A percentile compares a stretch with the other conserved stretches of the same genome.
Evolutionary conservation across 2,329 filamentous ascomycete species (phyloP).

Genomic region (Beauveria sp.): DNA sequence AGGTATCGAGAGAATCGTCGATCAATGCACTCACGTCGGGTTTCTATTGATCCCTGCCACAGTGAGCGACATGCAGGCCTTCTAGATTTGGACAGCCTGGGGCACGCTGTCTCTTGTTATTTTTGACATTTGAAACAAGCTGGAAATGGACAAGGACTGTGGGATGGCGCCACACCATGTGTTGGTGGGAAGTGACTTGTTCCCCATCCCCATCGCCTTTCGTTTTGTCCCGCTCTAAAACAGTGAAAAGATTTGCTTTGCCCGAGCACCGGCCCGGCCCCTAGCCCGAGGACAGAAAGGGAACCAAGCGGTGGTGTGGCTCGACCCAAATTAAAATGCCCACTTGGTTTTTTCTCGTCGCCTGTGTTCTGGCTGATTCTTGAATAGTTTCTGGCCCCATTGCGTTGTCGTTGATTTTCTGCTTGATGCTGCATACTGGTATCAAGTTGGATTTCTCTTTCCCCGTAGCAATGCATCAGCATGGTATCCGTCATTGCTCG

Average conservation of each 20-base stretch:
- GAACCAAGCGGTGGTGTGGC: background rate
- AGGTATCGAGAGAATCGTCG: too few relatives aligned
- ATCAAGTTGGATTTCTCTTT: background rate
- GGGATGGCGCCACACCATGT: background rate
- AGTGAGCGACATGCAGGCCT: background rate
- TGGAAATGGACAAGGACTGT: constrained; percentile 3
- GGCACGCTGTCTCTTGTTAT: background rate
- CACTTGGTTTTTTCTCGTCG: background rate
- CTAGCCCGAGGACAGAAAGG: background rate
- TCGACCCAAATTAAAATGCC: background rate
- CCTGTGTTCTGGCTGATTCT: background rate
- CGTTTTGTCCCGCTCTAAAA: too few relatives aligned
- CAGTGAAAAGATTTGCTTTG: background rate
- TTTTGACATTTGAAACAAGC: constrained; percentile 4
- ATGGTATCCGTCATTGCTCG: background rate
- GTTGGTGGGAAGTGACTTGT: background rate
- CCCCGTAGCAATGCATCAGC: background rate
- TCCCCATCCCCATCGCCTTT: background rate
- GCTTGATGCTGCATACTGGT: background rate
- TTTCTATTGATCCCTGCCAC: background rate
- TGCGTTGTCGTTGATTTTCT: too few relatives aligned
- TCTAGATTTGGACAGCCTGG: background rate
- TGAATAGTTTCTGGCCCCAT: background rate
- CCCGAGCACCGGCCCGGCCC: constrained; percentile 7
- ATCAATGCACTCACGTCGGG: background rate